These are phyloP conservation scores for Allium cepa DNA, from an alignment of 106 monocot species.

Conservation along the genomic window DNA sequence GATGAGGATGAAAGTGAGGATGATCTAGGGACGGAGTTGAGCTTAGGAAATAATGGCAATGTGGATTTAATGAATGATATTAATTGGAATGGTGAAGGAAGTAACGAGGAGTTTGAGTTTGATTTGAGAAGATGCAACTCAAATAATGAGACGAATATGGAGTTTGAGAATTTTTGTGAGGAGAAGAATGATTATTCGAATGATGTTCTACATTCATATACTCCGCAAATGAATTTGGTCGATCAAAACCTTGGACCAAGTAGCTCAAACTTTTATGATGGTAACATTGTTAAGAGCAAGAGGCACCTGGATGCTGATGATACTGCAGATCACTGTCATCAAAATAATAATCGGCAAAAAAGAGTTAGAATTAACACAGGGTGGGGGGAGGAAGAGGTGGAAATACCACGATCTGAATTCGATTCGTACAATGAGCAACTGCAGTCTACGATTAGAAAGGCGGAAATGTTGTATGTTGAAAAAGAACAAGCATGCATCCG, in stretches of 20 bases:
- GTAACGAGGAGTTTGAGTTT: slow-evolving; percentile 9
- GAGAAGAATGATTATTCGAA: slow-evolving; percentile 44
- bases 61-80: slow-evolving; percentile 16
- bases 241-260: slow-evolving; percentile 32
- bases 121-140: slow-evolving; percentile 25
- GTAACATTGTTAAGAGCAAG: slow-evolving; percentile 16
- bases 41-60: slow-evolving; percentile 12
- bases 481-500: slow-evolving; percentile 46
- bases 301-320: slow-evolving; percentile 21
- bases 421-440: slow-evolving; percentile 31
- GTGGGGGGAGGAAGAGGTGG: slow-evolving; percentile 26
- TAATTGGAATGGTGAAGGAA: slow-evolving; percentile 12
- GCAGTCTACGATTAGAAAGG: slow-evolving; percentile 21
- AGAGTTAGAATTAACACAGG: slow-evolving; percentile 21
- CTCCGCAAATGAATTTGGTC: slow-evolving; percentile 26
- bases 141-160: slow-evolving; percentile 10
- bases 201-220: slow-evolving; percentile 25
- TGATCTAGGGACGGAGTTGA: slow-evolving; percentile 1
- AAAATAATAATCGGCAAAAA: slow-evolving; percentile 24
- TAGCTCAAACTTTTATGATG: slow-evolving; percentile 24
- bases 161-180: slow-evolving; percentile 41
- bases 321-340: not conserved
- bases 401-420: slow-evolving; percentile 13
- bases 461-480: slow-evolving; percentile 35
- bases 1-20: slow-evolving; percentile 5